Evolutionary conservation across 148 eudicot genomes (phyloP).

Genomic region (Pharnaceum exiguum): DNA sequence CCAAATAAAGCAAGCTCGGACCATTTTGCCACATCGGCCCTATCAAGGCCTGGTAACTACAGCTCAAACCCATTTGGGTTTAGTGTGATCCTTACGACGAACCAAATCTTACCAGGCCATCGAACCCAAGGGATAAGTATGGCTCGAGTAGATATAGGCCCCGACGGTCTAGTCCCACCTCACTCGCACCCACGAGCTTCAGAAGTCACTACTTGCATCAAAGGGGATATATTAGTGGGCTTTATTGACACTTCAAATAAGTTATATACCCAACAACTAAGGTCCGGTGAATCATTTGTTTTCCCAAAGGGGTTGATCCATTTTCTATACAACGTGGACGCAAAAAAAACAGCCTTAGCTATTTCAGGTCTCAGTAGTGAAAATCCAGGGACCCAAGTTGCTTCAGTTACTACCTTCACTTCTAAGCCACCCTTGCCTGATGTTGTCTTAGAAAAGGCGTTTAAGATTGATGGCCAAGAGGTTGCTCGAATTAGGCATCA

Average conservation of each 20-base stretch:
- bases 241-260: constrained; percentile 60
- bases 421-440: constrained; percentile 52
- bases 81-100: constrained; percentile 48
- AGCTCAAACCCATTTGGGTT: constrained; percentile 46
- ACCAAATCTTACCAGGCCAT: constrained; percentile 55
- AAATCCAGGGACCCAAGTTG: constrained; percentile 63
- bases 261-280: constrained; percentile 41
- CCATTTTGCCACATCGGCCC: constrained; percentile 67
- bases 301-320: constrained; percentile 79
- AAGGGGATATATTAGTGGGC: constrained; percentile 68
- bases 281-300: constrained; percentile 71
- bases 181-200: constrained; percentile 91
- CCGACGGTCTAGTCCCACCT: constrained; percentile 64
- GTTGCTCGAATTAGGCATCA: constrained; percentile 45
- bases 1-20: constrained; percentile 38
- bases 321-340: constrained; percentile 52
- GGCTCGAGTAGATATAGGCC: constrained; percentile 65
- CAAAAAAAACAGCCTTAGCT: constrained; percentile 31
- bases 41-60: constrained; percentile 56
- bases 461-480: constrained; percentile 56
- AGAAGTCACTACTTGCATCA: constrained; percentile 60
- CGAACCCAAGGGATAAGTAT: constrained; percentile 70
- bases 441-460: constrained; percentile 50
- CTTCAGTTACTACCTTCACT: constrained; percentile 38
- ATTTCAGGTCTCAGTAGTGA: constrained; percentile 69